Base-by-base conservation (phyloP, 2,329 filamentous ascomycete genomes). In the Zymoseptoria tritici region DNA sequence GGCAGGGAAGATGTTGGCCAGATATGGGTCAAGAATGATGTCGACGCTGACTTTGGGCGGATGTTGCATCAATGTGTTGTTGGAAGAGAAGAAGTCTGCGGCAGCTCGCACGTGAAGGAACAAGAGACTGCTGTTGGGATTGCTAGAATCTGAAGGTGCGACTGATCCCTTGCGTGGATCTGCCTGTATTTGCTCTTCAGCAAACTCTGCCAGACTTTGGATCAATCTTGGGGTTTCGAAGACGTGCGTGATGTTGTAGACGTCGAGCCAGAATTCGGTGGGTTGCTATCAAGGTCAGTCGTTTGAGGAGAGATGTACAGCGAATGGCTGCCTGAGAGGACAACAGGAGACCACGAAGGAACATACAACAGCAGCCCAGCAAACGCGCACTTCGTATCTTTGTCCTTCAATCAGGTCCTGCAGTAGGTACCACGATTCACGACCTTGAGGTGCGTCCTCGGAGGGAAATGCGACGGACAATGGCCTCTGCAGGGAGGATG, bases 321-420 rank as follows among this genome's bases (percentile, higher is more conserved):
- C 9, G 53, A 16, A 20, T 36, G 11, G 21, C 20, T 20, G 7
- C 13, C 24, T 46, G 13, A 21, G 16, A 55, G 24, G 29, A 20
- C 1, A 46, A 26, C 2, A 3, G 8, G 16, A 21, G 42, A 50
- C 22, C 24, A 19, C 9, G 16, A n/a, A 26, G 46, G 11, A 31
- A 81, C 89, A 76, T 81, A 96, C 93, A 62, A 88, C 94, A 49
- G 94, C 94, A 61, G 91, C 82, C 92, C 93, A 99, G 77, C 93
- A 97, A 61, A 97, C 81, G 57, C 94, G 86, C 54, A 96, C 83
- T 78, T 99, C 94, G 79, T 97, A 97, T 65, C 91, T 83, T 70
- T 88, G 87, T 9, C 85, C 84, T 42, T 84, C 81, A n/a, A 76
- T 80, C 57, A 99, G 79, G 36, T 81, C 77, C 59, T 88, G 83